phyloP scores from a whole-genome alignment of 345 rosid genomes.

The Boechera retrofracta region DNA sequence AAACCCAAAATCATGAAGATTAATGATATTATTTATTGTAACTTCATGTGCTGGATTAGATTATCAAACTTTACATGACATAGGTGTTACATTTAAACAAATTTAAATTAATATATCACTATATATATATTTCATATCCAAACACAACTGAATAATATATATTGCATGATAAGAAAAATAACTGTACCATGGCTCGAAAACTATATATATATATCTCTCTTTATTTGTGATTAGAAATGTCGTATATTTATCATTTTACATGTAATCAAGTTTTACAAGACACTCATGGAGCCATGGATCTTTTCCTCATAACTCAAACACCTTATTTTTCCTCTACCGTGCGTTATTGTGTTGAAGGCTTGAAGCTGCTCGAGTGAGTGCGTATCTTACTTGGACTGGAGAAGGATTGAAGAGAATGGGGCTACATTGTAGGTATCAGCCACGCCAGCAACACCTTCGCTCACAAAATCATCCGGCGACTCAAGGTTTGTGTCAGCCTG shows the following conservation, averaged over 20 bases:
- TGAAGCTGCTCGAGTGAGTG: slow-evolving; percentile 24
- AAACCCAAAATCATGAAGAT: neutral
- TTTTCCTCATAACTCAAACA: neutral
- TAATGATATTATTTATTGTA: neutral
- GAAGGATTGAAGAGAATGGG: slow-evolving; percentile 73
- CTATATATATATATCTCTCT: no score
- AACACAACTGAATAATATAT: neutral
- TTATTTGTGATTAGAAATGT: neutral
- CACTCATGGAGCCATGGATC: neutral
- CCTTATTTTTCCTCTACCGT: slow-evolving; percentile 7
- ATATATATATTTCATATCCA: neutral
- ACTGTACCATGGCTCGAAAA: no score
- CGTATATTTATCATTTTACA: neutral
- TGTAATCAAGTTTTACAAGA: neutral
- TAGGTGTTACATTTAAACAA: neutral
- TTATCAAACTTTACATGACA: neutral
- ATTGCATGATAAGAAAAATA: no score
- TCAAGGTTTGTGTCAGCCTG: slow-evolving; percentile 86
- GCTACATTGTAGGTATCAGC: slow-evolving; percentile 64
- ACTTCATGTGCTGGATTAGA: neutral
- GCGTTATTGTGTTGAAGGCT: neutral
- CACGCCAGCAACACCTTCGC: slow-evolving; percentile 66
- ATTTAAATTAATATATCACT: neutral
- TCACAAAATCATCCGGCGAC: slow-evolving; percentile 69
- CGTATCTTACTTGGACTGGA: slow-evolving; percentile 60